Base-by-base conservation (phyloP, 2,329 filamentous ascomycete genomes). In the Metarhizium rileyi region DNA sequence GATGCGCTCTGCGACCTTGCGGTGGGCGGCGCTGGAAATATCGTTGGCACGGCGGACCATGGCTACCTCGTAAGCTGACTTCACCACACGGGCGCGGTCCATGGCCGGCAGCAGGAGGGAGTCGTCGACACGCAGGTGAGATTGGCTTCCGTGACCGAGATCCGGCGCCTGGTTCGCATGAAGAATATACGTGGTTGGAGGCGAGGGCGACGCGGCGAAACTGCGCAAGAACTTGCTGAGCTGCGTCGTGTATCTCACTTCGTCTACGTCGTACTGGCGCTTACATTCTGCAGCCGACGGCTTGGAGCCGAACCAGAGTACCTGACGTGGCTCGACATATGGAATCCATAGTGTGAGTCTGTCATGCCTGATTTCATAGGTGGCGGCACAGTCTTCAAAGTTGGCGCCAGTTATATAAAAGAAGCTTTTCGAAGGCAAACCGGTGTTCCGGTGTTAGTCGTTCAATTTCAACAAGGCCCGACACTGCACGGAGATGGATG, bases 61-160 rank as follows among this genome's bases (percentile, higher is more conserved):
- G 4, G 80, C 81, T 47, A 97, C 76, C 63, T 98, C 91, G 63
- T 94, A 88, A n/a, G 78, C 75, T 44, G 87, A 84, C 70, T 97
- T 97, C 66, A 87, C 74, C 2, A 91, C 84, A 28, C 91, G 84
- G 22, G 85, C 84, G 49, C 81, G 76, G 61, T 95, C 85, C 68
- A 96, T 90, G 46, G 87, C 86, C 1, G 76, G 76, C 55, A 77
- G 77, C 9, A 96, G 73, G 9, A 66, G 68, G 14, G 63, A 62
- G 41, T 66, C 64, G 63, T 85, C 73, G 54, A 83, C 66, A 26
- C 59, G 58, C 4, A 47, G 72, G 59, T 48, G 38, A 57, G 58
- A 20, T 57, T 60, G 22, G 3, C 18, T 46, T 47, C 22, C 7
- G 14, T 22, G 20, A 26, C 40, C 48, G n/a, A 52, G 30, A 25